Evolutionary conservation across 176 grass and related monocot genomes (phyloP).

Genomic region (Canna indica): DNA sequence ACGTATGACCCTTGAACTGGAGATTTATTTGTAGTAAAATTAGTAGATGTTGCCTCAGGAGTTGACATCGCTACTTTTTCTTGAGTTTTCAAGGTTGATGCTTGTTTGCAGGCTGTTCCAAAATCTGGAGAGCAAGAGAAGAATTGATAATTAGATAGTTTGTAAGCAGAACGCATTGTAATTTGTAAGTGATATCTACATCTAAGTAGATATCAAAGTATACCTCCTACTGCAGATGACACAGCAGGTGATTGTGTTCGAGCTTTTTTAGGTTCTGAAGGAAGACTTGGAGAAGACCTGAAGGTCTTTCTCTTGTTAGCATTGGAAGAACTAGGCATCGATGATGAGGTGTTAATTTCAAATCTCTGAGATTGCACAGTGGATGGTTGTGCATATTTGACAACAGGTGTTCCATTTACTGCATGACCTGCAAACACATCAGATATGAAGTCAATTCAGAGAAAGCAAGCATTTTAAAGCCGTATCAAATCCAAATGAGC

Average conservation of each 20-base stretch:
- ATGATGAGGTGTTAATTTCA: slow-evolving; percentile 24
- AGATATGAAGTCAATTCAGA: background rate
- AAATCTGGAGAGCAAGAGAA: slow-evolving; percentile 30
- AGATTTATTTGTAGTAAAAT: slow-evolving; percentile 14
- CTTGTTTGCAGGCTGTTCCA: slow-evolving; percentile 14
- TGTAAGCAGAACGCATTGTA: background rate
- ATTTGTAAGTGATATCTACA: background rate
- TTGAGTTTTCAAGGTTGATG: background rate
- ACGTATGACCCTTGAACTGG: slow-evolving; percentile 36
- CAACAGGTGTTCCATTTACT: slow-evolving; percentile 27
- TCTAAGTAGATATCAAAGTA: background rate
- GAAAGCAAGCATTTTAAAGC: background rate
- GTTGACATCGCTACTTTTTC: slow-evolving; percentile 20
- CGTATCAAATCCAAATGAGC: background rate
- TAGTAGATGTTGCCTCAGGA: slow-evolving; percentile 10
- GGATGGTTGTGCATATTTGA: slow-evolving; percentile 32
- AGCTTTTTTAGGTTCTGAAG: slow-evolving; percentile 40
- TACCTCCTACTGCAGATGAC: slow-evolving; percentile 23
- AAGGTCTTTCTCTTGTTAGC: slow-evolving; percentile 54
- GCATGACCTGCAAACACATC: slow-evolving; percentile 18
- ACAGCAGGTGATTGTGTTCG: background rate
- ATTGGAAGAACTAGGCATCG: slow-evolving; percentile 23
- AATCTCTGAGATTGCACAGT: slow-evolving; percentile 25
- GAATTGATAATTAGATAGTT: background rate
- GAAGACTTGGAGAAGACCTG: slow-evolving; percentile 29